Evolutionary conservation across 192 early-diverging fungal species (phyloP), one percentile per base, ranked within the genome.

Genomic region (Linnemannia zychae): DNA sequence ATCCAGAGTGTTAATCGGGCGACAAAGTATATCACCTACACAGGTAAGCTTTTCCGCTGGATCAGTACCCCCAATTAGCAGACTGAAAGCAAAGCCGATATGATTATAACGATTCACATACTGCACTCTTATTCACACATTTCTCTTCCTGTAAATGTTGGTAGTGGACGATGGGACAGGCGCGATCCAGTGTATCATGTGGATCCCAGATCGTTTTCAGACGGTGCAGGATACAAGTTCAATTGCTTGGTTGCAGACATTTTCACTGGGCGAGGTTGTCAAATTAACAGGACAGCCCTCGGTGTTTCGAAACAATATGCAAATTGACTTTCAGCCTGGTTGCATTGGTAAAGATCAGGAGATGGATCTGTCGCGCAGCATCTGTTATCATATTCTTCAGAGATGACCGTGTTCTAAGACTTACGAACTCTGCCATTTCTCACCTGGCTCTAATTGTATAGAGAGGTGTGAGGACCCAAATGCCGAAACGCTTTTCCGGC

Each of bases 151-250:
- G 6, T 36, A 6, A 20, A 24, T 28, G 28, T 40, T 0, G 0
- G 2, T 52, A 85, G 83, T 85, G 74, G 83, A 85, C 67, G 83
- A 85, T 47, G 83, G 83, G 9, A 79, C 77, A 33, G 83, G 74
- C 16, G 70, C 57, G 18, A 66, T 85, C 7, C 83, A 66, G 22
- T 79, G 77, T 24, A 53, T 85, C 33, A 72, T 79, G 52, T 85
- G 83, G 83, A 79, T 85, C n/a, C 83, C 83, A 9, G 83, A 85
- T 49, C 20, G 76, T n/a, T 72, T 60, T n/a, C 72, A 44, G 37
- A 48, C 36, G 24, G 9, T 76, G 20, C 72, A 76, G 63, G 38
- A 72, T 53, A 79, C 70, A 4, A 67, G 52, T 47, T 22, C 11
- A 0, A 52, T 84, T 44, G 53, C 67, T 2, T 47, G 52, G 4